Evolutionary conservation across 306 rosid genomes (phyloP), one percentile per base, ranked within the genome.

Genomic region (Morella rubra): DNA sequence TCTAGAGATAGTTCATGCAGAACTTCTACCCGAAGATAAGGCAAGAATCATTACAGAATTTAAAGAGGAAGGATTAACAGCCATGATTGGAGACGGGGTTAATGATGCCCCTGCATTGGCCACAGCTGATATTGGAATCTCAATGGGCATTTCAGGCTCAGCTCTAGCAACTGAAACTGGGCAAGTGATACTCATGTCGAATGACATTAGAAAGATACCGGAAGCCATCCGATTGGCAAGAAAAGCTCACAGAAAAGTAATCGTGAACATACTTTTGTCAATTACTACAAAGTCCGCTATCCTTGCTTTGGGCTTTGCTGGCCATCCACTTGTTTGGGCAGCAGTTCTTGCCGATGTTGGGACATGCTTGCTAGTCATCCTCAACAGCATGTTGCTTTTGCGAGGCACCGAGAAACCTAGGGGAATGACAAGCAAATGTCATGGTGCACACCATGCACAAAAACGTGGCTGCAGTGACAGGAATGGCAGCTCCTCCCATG

Each of bases 291-390:
- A 93, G 86, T 80, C 37, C 8, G 89, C 85, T 0, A 88, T 96
- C 47, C 76, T 96, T 11, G 93, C 87, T 19, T 85, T 96, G 72
- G 97, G 92, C 73, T 69, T 96, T 73, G 91, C 81, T n/a, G 99
- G 99, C 41, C 87, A 92, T 79, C 99, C 99, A 18, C 85, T 92
- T 53, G 89, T 96, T 66, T 92, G 99, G 98, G 99, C 98, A n/a
- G 99, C 99, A 65, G 99, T 96, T 85, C 91, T 92, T 50, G 98
- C 97, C 12, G 99, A 96, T 82, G 97, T 90, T 50, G 99, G 99
- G 72, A 93, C 97, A 13, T 92, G 99, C 73, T 4, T 96, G 54
- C 79, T 91, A 22, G 99, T 96, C 51, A 96, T 91, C 66, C 78
- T 92, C 13, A 96, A 96, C 84, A 96, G 98, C 86, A 96, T 96